Conservation (phyloP, 2,329 filamentous ascomycete species). For the Lachnellula hyalina region DNA sequence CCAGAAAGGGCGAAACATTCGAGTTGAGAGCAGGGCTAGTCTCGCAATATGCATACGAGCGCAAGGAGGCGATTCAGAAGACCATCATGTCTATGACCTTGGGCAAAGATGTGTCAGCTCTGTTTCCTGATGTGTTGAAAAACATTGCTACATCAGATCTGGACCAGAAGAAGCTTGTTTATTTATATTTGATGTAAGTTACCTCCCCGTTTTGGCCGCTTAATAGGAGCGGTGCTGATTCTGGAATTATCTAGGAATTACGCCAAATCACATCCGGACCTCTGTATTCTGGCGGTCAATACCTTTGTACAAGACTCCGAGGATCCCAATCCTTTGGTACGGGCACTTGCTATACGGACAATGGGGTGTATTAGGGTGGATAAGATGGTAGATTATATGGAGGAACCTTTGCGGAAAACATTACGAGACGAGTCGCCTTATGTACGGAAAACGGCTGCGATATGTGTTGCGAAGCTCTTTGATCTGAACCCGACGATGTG, state of each 20-base stretch:
- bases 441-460: constrained; percentile 94
- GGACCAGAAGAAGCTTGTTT: constrained; percentile 99
- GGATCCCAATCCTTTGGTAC: constrained; percentile 92
- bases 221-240: constrained; percentile 6
- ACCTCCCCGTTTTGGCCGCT: neutral
- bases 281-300: constrained; percentile 97
- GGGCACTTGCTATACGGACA: constrained; percentile 90
- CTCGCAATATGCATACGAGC: constrained; percentile 98
- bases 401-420: constrained; percentile 93
- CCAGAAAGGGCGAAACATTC: constrained; percentile 96
- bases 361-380: constrained; percentile 99
- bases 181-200: constrained; percentile 86
- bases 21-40: constrained; percentile 92
- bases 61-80: constrained; percentile 98
- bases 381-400: constrained; percentile 99
- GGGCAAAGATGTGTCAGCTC: constrained; percentile 93
- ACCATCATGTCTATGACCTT: constrained; percentile 99
- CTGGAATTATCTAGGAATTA: constrained; percentile 68
- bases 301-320: constrained; percentile 99
- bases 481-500: constrained; percentile 90
- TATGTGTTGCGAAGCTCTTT: constrained; percentile 97
- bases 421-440: constrained; percentile 96
- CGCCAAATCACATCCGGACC: constrained; percentile 95
- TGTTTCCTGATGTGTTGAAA: constrained; percentile 97
- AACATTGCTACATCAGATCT: constrained; percentile 94